Percentiles rank a stretch among this genome's conserved stretches.
phyloP scores from a whole-genome alignment of 2,329 filamentous ascomycete species.

The Sporothrix globosa region DNA sequence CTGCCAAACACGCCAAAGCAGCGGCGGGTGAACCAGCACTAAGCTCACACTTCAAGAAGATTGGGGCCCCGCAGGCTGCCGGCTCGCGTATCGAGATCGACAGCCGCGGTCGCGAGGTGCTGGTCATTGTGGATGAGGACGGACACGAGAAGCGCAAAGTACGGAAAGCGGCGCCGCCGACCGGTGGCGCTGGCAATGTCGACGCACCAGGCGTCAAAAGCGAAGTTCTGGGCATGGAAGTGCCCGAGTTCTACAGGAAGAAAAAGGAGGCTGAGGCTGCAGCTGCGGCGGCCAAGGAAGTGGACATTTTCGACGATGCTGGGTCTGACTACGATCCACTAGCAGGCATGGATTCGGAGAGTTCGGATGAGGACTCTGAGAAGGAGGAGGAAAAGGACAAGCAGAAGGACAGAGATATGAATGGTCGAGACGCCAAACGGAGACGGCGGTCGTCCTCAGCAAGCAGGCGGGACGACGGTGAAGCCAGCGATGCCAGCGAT shows the following conservation, averaged over 20 bases:
- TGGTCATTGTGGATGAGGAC: conserved; percentile 68
- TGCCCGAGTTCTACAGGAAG: conserved; percentile 61
- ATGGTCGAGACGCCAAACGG: conserved; percentile 36
- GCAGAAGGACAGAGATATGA: conserved; percentile 31
- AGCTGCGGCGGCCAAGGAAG: conserved; percentile 54
- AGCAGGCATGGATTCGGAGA: conserved; percentile 55
- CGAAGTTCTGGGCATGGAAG: conserved; percentile 66
- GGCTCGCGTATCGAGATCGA: conserved; percentile 64
- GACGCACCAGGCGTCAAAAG: conserved; percentile 51
- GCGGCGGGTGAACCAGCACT: conserved; percentile 53
- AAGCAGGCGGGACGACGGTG: conserved; percentile 30
- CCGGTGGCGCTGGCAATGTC: conserved; percentile 42
- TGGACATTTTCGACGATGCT: conserved; percentile 68
- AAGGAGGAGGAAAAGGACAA: neutral
- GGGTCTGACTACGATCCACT: conserved; percentile 70
- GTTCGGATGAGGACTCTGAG: conserved; percentile 37
- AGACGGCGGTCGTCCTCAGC: conserved; percentile 29
- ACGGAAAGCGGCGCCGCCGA: conserved; percentile 49
- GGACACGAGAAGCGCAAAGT: conserved; percentile 68
- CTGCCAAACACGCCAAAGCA: conserved; percentile 62
- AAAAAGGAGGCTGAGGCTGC: conserved; percentile 52
- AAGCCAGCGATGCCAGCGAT: neutral
- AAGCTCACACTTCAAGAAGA: conserved; percentile 66
- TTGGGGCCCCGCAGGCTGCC: conserved; percentile 58
- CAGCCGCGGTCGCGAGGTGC: conserved; percentile 62